phyloP scores from a whole-genome alignment of 2,329 filamentous ascomycete species.

The Nemania sp. region DNA sequence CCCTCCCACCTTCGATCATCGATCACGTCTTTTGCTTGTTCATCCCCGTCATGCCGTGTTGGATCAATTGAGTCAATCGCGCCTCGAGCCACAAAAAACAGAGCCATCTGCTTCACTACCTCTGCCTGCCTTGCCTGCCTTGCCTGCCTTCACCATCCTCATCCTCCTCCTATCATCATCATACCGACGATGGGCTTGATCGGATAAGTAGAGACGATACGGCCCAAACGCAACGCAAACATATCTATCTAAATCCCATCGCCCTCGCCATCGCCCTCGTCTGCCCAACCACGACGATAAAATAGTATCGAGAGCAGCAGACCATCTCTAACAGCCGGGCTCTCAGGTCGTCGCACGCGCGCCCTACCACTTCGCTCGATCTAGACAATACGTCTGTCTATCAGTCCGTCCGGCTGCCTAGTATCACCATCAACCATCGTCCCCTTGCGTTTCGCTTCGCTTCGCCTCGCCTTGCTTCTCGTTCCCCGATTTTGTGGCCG shows the following conservation, averaged over 20 bases:
- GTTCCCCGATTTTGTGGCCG: background rate
- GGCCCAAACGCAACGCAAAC: constrained; percentile 7
- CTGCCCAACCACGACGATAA: too few species aligned
- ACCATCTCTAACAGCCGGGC: too few species aligned
- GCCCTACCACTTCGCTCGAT: background rate
- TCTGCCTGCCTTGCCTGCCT: constrained; percentile 2
- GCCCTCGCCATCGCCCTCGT: background rate
- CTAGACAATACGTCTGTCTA: constrained; percentile 2
- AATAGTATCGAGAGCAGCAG: too few species aligned
- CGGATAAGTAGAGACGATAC: constrained; percentile 17
- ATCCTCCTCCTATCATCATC: too few species aligned
- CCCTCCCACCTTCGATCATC: too few species aligned
- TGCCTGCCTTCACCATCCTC: too few species aligned
- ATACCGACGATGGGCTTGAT: constrained; percentile 19
- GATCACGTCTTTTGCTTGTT: background rate
- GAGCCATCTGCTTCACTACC: background rate
- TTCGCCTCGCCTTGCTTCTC: background rate
- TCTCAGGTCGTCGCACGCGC: constrained; percentile 1
- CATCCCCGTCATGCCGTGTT: constrained; percentile 7
- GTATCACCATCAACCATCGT: background rate
- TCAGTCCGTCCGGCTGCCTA: background rate
- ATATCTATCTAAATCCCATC: constrained; percentile 3
- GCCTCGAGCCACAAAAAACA: background rate
- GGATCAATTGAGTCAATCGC: constrained; percentile 25
- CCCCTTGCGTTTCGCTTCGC: background rate